Base-by-base conservation (phyloP, 495 filamentous ascomycete species). In the Talaromyces liani region DNA sequence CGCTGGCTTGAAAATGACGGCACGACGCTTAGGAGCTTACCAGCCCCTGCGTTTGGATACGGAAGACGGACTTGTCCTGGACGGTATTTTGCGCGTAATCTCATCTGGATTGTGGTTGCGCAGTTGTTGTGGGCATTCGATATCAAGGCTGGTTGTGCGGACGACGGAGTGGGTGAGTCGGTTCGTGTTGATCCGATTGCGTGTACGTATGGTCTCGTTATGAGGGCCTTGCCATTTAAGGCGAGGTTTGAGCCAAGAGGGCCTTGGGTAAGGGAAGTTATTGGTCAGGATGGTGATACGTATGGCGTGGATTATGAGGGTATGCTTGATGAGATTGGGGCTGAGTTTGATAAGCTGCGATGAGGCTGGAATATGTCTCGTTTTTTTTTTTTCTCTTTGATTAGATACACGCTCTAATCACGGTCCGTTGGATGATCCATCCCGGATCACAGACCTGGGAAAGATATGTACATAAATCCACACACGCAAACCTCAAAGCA, bases 101-200 rank as follows among this genome's bases (percentile, higher is more conserved):
- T 56, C 16, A 59, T 74, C 7, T 75, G 68, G 63, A 63, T 71
- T 18, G 67, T 67, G 4, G 62, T 75, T 16, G 68, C 68, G 16
- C 67, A 66, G 25, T 12, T 70, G 36, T 58, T 75, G 10, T 72
- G 76, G 10, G 67, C 68, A 14, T 79, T 78, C 56, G 66, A 72
- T 12, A 74, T 79, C 53, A 72, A 68, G 53, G 12, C 61, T 10
- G 27, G 47, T 9, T 24, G 34, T n/a, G 36, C 41, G 18, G 47
- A 54, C 4, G 54, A 69, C 1, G 27, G 3, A 36, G 65, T 65
- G 2, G 66, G 66, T 8, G 63, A 70, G 10, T 64, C 69, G 2
- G 45, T 63, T 24, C 12, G n/a, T 0, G 58, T 70, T 65, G 67
- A 70, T 56, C 69, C 69, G 0, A 6, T 65, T 62, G 67, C 69